Evolutionary conservation across 176 grass and related monocot genomes (phyloP), one percentile per base, ranked within the genome.

Genomic region (Aegilops umbellulata): DNA sequence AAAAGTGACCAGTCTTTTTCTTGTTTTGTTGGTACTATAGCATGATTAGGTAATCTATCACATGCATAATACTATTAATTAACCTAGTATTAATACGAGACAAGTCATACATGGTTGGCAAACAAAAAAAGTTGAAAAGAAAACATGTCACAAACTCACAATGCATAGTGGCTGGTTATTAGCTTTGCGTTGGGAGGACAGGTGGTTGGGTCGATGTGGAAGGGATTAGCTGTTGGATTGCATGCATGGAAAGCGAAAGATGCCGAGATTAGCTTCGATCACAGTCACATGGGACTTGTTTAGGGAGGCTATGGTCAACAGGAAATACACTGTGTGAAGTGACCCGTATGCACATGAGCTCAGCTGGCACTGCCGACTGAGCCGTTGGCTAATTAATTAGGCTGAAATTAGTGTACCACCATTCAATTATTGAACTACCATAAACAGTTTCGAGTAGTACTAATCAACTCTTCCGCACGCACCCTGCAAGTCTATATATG

Each of bases 241-340:
- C 63, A 63, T 42, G 51, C 58, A 69, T 84, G 65, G 68, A 82
- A 76, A 87, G 75, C 76, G 75, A 82, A 31, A 68, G 76, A 53
- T 42, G 76, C 74, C 69, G 80, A 80, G 70, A 80, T 30, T 27
- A 53, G 70, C 46, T 15, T 16, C 22, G 22, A 74, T 74, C 4
- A 62, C 51, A 85, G 30, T 14, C 35, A 68, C 83, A 79, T 32
- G 84, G 74, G 24, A 77, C 4, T 68, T 63, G 62, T 76, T 85
- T 29, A 73, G 27, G 2, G 20, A 84, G n/a, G 46, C 26, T 34
- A 26, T 4, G 31, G 80, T 82, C 84, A 83, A 84, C 82, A 65
- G 25, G 10, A 69, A 69, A 61, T 83, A 68, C 77, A 39, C 47
- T 70, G 78, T 74, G 82, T 42, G n/a, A 80, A 30, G 74, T 72